Conservation (phyloP, 1,139 yeast species). For the Debaryomycetaceae sp. region DNA sequence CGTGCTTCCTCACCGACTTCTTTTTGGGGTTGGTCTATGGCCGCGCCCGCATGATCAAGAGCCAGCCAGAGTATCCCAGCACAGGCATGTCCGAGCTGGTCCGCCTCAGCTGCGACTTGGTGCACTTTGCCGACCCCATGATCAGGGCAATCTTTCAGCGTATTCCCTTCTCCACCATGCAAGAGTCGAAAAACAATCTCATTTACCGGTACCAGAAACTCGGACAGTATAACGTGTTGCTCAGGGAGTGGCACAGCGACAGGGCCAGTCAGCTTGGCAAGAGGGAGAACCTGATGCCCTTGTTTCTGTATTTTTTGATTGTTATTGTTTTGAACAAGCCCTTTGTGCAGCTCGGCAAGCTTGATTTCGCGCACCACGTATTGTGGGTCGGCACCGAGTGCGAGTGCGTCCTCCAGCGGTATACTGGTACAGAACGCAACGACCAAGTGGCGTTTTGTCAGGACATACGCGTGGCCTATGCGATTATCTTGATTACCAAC, state of each 20-base stretch:
- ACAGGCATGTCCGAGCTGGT: neutral
- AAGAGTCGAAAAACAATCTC: conserved; percentile 1
- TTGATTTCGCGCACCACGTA: neutral
- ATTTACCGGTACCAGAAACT: conserved; percentile 1
- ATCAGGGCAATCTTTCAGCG: conserved; percentile 1
- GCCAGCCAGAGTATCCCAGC: conserved; percentile 1
- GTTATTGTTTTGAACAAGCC: conserved; percentile 1
- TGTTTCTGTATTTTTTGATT: conserved; percentile 1
- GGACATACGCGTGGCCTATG: conserved; percentile 1
- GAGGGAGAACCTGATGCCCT: neutral
- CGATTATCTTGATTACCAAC: conserved; percentile 1
- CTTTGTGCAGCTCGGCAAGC: conserved; percentile 1
- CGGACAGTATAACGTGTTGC: neutral
- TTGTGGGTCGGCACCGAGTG: conserved; percentile 1
- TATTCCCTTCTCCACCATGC: conserved; percentile 1
- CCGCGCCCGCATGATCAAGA: conserved; percentile 1
- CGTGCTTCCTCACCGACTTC: conserved; percentile 1
- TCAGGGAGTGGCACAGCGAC: neutral
- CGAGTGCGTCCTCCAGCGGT: neutral
- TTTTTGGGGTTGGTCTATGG: conserved; percentile 2
- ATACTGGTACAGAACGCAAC: neutral
- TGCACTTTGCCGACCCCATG: conserved; percentile 1
- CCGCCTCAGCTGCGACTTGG: neutral
- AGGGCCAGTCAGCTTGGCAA: neutral
- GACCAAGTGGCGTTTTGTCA: neutral